Evolutionary conservation across 805 yeast species (phyloP).

Genomic region (Kuraishia cidri): DNA sequence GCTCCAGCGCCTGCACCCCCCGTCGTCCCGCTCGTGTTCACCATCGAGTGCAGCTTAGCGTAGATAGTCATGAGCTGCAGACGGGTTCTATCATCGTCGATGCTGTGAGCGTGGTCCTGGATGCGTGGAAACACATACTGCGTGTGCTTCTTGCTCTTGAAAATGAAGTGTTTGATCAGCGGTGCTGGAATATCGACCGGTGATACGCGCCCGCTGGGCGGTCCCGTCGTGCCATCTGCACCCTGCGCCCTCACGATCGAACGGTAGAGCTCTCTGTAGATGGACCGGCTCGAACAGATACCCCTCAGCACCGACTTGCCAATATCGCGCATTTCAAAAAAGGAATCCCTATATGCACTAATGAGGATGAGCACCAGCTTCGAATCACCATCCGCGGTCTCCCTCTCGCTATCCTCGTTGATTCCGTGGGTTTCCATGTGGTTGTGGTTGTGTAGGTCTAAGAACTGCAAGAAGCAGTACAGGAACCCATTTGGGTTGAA

Average conservation of each 20-base stretch:
- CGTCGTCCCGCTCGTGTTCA: constrained; percentile 5
- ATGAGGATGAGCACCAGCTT: constrained; percentile 26
- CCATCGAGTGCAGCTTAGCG: constrained; percentile 15
- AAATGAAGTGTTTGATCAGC: constrained; percentile 68
- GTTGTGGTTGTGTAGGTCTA: constrained; percentile 26
- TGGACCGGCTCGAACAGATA: constrained; percentile 25
- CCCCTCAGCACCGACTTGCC: constrained; percentile 41
- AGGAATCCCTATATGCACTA: constrained; percentile 69
- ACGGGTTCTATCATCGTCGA: constrained; percentile 5
- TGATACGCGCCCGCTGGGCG: constrained; percentile 26
- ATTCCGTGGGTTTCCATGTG: constrained; percentile 18
- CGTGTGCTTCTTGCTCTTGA: constrained; percentile 58
- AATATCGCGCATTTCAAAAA: constrained; percentile 62
- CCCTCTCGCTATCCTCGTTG: constrained; percentile 8
- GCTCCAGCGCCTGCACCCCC: not conserved
- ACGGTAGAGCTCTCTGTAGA: constrained; percentile 16
- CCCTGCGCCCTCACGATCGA: constrained; percentile 19
- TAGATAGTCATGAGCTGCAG: constrained; percentile 14
- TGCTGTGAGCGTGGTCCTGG: constrained; percentile 9
- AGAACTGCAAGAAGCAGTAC: constrained; percentile 66
- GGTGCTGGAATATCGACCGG: constrained; percentile 49
- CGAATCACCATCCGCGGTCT: not conserved
- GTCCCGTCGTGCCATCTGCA: constrained; percentile 15
- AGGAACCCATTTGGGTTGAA: constrained; percentile 86
- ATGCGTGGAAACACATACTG: constrained; percentile 39